Evolutionary conservation across 116 monocot genomes (phyloP), one percentile per base, ranked within the genome.

Genomic region (Thalassia testudinum): DNA sequence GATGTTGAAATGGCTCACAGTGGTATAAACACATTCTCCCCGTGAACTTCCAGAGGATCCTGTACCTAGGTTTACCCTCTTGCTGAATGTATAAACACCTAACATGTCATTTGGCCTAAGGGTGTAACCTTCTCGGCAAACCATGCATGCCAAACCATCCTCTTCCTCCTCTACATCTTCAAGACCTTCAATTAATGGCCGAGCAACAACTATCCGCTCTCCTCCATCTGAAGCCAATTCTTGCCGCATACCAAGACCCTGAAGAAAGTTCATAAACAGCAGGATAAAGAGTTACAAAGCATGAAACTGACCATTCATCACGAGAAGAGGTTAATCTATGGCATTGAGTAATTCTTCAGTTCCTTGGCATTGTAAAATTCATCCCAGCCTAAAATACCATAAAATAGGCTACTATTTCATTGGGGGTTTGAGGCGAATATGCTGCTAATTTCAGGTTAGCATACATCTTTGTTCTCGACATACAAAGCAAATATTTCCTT

Each of bases 111-210:
- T 85, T n/a, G 95, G 89, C 27, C 95, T 71, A 22, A 97, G 62
- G 42, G 74, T 82, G 42, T 88, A 97, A 1, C 95, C 95, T 59
- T 97, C 95, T 20, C 95, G 75, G 56, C 95, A 97, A 7, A 97
- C 95, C 95, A 97, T 97, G 74, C 95, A 97, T 23, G 95, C 88
- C 50, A 97, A 45, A 5, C 95, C 95, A 50, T 88, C 81, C 42
- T 80, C 77, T 54, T 93, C 93, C 23, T 97, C 95, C 56, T 97
- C 81, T 18, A 97, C 84, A 70, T 82, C 85, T 54, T 97, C 95
- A 49, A 97, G 58, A n/a, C 93, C 93, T 69, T 93, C 87, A 44
- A 97, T 97, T 4, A 34, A 47, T 25, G 82, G 89, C 44, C 74
- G 73, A 30, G 85, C 49, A 27, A 97, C 85, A 65, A 97, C 62